Percentiles rank a stretch among this genome's conserved stretches.
Evolutionary conservation across 2,329 filamentous ascomycete genomes (phyloP).

Genomic region (Taxawa tesnikishii): DNA sequence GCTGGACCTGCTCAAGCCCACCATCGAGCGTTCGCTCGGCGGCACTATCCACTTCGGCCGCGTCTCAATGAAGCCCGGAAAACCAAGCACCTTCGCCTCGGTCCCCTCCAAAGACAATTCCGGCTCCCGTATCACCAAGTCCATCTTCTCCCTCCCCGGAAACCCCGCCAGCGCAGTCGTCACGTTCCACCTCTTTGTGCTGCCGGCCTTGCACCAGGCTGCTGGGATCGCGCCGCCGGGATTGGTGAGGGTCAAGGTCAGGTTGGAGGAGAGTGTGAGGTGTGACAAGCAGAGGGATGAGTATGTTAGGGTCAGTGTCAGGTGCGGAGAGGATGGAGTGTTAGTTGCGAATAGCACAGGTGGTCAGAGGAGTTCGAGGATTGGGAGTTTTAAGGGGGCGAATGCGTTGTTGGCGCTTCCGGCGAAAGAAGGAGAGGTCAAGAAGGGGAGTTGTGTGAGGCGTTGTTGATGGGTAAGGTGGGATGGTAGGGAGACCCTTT

Average conservation of each 20-base stretch:
- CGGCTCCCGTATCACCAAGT: conserved; percentile 49
- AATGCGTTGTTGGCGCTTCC: conserved; percentile 77
- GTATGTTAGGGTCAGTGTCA: conserved; percentile 77
- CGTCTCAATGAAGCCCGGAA: conserved; percentile 95
- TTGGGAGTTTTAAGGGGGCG: conserved; percentile 78
- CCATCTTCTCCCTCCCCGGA: conserved; percentile 82
- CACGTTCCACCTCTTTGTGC: conserved; percentile 85
- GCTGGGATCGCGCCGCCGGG: conserved; percentile 57
- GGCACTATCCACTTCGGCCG: conserved; percentile 94
- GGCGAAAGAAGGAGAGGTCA: conserved; percentile 44
- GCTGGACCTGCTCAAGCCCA: conserved; percentile 90
- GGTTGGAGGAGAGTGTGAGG: conserved; percentile 57
- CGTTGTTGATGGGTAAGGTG: conserved; percentile 62
- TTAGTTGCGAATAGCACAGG: conserved; percentile 74
- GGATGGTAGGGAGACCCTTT: too few species aligned
- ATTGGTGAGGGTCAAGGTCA: conserved; percentile 59
- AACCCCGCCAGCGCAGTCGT: conserved; percentile 91
- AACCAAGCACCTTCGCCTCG: conserved; percentile 93
- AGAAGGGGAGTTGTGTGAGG: conserved; percentile 63
- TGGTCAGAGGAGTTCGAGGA: conserved; percentile 75
- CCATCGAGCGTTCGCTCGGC: conserved; percentile 77
- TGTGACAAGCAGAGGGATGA: conserved; percentile 69
- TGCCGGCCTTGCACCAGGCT: conserved; percentile 71
- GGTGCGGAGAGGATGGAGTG: conserved; percentile 48
- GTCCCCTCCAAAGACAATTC: conserved; percentile 47